phyloP scores from a whole-genome alignment of 331 rosid genomes.

The Cucumis variabilis region DNA sequence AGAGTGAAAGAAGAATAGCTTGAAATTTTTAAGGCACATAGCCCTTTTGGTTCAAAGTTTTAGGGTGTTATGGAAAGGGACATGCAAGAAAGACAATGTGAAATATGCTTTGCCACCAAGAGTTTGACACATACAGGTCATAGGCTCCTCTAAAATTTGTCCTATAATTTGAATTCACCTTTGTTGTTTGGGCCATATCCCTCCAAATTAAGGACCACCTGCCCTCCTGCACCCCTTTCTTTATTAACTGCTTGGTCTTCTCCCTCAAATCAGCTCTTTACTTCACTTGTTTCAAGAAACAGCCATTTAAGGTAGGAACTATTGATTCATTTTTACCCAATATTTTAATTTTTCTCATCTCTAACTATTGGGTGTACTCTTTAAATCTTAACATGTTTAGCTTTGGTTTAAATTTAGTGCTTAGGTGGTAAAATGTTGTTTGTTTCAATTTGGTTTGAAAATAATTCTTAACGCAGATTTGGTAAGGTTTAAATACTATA shows the following conservation, averaged over 20 bases:
- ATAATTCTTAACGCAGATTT: too few relatives aligned
- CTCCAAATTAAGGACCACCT: constrained; percentile 28
- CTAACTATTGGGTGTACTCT: too few relatives aligned
- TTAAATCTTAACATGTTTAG: too few relatives aligned
- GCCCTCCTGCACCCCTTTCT: not conserved
- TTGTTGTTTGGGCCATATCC: not conserved
- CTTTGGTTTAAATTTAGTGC: too few relatives aligned
- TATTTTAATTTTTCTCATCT: too few relatives aligned
- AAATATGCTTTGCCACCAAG: constrained; percentile 13
- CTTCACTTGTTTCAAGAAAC: not conserved
- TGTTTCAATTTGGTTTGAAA: too few relatives aligned
- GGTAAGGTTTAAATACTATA: too few relatives aligned
- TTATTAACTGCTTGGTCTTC: not conserved
- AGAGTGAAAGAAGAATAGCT: not conserved
- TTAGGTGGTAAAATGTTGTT: too few relatives aligned
- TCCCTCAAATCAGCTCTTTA: not conserved
- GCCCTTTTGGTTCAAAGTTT: not conserved
- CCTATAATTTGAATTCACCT: constrained; percentile 25
- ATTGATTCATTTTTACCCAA: not conserved
- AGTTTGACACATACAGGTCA: not conserved
- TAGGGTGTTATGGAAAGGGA: not conserved
- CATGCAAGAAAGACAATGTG: not conserved
- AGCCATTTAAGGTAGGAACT: not conserved
- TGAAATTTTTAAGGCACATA: not conserved
- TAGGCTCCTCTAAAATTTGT: constrained; percentile 17